Conservation (phyloP, 2,329 filamentous ascomycete species). For the Diaporthe vexans region DNA sequence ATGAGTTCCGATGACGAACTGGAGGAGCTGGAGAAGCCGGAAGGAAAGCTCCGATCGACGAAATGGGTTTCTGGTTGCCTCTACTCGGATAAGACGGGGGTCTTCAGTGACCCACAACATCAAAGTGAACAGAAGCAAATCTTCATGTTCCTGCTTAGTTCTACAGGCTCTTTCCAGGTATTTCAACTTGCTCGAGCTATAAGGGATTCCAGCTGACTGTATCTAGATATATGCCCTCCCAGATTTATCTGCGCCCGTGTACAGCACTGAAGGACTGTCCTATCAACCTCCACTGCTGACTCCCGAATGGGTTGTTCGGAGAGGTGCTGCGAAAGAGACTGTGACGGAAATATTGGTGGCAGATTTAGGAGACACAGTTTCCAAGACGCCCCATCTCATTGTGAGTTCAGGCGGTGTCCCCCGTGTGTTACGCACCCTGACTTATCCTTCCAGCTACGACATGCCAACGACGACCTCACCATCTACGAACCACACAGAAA, state of each 20-base stretch:
- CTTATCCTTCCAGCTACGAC: conserved; percentile 72
- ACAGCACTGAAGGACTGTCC: conserved; percentile 80
- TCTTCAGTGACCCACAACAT: conserved; percentile 62
- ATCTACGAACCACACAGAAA: conserved; percentile 86
- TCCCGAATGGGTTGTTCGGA: conserved; percentile 76
- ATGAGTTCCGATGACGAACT: conserved; percentile 87
- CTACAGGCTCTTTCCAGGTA: conserved; percentile 81
- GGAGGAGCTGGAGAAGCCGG: conserved; percentile 81
- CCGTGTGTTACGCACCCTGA: conserved; percentile 27
- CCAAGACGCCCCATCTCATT: conserved; percentile 83
- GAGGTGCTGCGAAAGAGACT: conserved; percentile 79
- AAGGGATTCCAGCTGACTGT: conserved; percentile 36
- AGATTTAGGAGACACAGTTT: conserved; percentile 83
- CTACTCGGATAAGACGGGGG: conserved; percentile 76
- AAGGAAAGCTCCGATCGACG: conserved; percentile 67
- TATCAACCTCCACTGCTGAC: conserved; percentile 84
- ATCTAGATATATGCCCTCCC: conserved; percentile 82
- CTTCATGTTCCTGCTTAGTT: conserved; percentile 82
- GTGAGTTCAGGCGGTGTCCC: conserved; percentile 63
- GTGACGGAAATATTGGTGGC: conserved; percentile 86
- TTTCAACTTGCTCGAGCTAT: conserved; percentile 56
- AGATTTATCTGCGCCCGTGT: conserved; percentile 78
- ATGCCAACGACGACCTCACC: conserved; percentile 83
- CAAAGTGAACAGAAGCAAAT: conserved; percentile 64
- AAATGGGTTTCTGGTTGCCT: conserved; percentile 89